These are phyloP conservation scores for Aspergillus sp. DNA, from an alignment of 2,329 filamentous ascomycete species.

Conservation along the genomic window DNA sequence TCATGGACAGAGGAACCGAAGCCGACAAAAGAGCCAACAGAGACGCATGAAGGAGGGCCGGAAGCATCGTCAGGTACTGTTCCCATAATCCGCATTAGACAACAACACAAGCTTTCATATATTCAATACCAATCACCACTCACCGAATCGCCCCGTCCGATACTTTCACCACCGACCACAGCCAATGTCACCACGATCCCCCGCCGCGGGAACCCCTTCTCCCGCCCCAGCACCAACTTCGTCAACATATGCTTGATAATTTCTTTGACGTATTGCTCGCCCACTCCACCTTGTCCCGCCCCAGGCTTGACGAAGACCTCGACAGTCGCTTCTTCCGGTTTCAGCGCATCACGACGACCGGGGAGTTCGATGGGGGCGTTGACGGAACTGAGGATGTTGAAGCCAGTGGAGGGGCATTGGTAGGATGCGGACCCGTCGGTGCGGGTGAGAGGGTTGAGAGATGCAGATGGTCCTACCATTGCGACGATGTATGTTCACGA, in stretches of 20 bases:
- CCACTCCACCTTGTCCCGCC: slow-evolving; percentile 73
- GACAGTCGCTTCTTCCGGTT: slow-evolving; percentile 81
- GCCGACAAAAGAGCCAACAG: slow-evolving; percentile 72
- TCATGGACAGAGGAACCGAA: slow-evolving; percentile 68
- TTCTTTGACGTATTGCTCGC: slow-evolving; percentile 72
- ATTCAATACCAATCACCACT: slow-evolving; percentile 6
- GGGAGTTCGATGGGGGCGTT: slow-evolving; percentile 88
- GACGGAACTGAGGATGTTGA: slow-evolving; percentile 73
- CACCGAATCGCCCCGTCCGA: slow-evolving; percentile 32
- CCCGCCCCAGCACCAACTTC: slow-evolving; percentile 35
- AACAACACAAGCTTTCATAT: too few species aligned
- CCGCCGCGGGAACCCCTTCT: slow-evolving; percentile 33
- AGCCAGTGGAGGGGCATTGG: slow-evolving; percentile 48
- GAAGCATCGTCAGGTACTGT: slow-evolving; percentile 70
- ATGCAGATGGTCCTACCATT: slow-evolving; percentile 31
- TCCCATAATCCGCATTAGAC: not conserved
- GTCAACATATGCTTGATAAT: slow-evolving; percentile 32
- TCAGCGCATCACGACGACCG: slow-evolving; percentile 67
- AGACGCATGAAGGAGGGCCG: slow-evolving; percentile 71
- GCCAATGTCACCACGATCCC: slow-evolving; percentile 38
- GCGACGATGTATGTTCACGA: not conserved
- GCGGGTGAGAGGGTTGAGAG: slow-evolving; percentile 27
- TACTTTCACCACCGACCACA: slow-evolving; percentile 29
- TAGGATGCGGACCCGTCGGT: slow-evolving; percentile 36
- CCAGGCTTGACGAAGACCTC: slow-evolving; percentile 86